Evolutionary conservation across 768 basidiomycete genomes (phyloP).

Genomic region (Chalciporus pseudorubinellus): DNA sequence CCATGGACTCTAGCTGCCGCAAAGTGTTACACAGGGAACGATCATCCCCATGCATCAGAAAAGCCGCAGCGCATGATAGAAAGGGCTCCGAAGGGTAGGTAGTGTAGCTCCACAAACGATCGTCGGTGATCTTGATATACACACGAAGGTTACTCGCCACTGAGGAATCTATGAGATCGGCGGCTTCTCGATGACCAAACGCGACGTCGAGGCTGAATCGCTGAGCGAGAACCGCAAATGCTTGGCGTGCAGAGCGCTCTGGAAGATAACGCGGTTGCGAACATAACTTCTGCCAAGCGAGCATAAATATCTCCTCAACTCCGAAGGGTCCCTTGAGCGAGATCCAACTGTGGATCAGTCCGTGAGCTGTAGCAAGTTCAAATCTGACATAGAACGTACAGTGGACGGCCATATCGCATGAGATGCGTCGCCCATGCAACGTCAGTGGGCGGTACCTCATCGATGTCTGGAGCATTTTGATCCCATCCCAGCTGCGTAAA

Average conservation of each 20-base stretch:
- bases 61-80: slow-evolving; percentile 4
- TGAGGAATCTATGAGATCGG: background rate
- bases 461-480: background rate
- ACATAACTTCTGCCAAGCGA: no score
- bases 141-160: slow-evolving; percentile 8
- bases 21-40: no score
- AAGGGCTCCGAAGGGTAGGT: slow-evolving; percentile 8
- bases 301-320: no score
- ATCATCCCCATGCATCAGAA: background rate
- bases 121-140: background rate
- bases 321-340: no score
- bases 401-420: background rate
- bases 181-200: background rate
- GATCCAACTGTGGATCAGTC: no score
- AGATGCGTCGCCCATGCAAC: background rate
- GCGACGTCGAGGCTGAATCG: slow-evolving; percentile 2
- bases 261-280: no score
- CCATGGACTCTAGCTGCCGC: background rate
- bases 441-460: background rate
- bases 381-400: background rate
- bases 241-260: no score
- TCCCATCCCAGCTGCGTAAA: background rate
- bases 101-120: background rate
- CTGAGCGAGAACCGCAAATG: slow-evolving; percentile 7
- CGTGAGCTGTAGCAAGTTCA: no score